phyloP scores from a whole-genome alignment of 2,329 filamentous ascomycete genomes.

The Pleoardoris graminearum region DNA sequence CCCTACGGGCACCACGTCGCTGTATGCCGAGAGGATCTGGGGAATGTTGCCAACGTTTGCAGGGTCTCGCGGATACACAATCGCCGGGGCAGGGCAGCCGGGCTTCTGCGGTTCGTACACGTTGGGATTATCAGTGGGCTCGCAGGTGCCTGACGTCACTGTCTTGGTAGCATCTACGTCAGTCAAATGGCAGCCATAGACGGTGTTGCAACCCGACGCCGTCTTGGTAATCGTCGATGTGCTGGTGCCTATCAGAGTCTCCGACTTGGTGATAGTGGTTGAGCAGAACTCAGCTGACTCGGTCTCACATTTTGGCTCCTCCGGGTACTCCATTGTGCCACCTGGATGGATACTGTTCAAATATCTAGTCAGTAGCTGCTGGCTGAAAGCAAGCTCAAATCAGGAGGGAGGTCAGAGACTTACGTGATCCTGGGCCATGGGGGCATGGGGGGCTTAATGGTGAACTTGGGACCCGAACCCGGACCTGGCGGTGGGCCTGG shows the following conservation, averaged over 20 bases:
- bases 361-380: not conserved
- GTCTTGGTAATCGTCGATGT: not conserved
- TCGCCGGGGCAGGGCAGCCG: not conserved
- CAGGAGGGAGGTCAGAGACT: not conserved
- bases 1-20: not conserved
- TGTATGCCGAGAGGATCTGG: not conserved
- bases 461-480: not conserved
- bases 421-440: constrained; percentile 1
- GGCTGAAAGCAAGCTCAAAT: not conserved
- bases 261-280: constrained; percentile 1
- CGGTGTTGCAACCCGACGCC: not conserved
- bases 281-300: not conserved
- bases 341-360: not conserved
- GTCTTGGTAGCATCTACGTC: not conserved
- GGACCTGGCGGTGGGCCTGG: not conserved
- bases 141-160: not conserved
- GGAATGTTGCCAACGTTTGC: not conserved
- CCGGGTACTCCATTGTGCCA: not conserved
- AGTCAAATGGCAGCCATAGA: not conserved
- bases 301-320: not conserved
- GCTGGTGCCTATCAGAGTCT: not conserved
- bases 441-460: not conserved
- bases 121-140: not conserved
- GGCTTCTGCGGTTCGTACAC: not conserved
- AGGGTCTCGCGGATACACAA: not conserved